phyloP scores from a whole-genome alignment of 2,329 filamentous ascomycete genomes.

The Calonectria honghensis region DNA sequence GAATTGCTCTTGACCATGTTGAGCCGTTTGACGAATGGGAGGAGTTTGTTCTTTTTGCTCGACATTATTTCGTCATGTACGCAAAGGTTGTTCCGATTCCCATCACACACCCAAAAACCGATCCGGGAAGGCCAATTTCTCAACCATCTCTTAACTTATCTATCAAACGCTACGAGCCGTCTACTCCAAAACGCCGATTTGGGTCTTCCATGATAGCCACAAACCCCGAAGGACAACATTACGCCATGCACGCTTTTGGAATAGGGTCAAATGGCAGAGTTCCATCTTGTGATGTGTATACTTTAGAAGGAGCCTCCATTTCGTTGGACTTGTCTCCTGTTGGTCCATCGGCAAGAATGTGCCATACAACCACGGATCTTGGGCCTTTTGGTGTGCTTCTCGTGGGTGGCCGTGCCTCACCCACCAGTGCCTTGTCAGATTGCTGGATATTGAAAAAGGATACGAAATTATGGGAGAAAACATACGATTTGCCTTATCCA shows the following conservation, averaged over 20 bases:
- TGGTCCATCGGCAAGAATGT: constrained; percentile 73
- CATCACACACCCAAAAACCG: constrained; percentile 15
- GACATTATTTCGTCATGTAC: constrained; percentile 88
- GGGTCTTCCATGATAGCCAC: constrained; percentile 70
- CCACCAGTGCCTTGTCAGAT: constrained; percentile 79
- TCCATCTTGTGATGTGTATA: constrained; percentile 72
- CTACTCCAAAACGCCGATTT: constrained; percentile 72
- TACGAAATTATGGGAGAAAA: constrained; percentile 75
- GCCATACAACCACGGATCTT: constrained; percentile 84
- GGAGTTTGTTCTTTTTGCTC: constrained; percentile 89
- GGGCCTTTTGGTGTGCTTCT: constrained; percentile 76
- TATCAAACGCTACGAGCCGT: constrained; percentile 36
- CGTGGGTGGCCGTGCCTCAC: constrained; percentile 86
- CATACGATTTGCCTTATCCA: constrained; percentile 79
- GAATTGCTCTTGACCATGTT: constrained; percentile 78
- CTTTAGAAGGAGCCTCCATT: constrained; percentile 41
- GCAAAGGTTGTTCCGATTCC: constrained; percentile 63
- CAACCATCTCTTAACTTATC: constrained; percentile 32
- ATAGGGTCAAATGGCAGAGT: constrained; percentile 66
- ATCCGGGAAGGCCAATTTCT: background rate
- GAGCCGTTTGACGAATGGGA: constrained; percentile 98
- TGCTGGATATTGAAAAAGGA: constrained; percentile 82
- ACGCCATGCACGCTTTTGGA: constrained; percentile 67
- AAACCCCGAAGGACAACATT: constrained; percentile 64
- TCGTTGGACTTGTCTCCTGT: constrained; percentile 54